These are phyloP conservation scores for Wickerhamiella pararugosa DNA, from an alignment of 1,139 yeast genomes.

Conservation along the genomic window DNA sequence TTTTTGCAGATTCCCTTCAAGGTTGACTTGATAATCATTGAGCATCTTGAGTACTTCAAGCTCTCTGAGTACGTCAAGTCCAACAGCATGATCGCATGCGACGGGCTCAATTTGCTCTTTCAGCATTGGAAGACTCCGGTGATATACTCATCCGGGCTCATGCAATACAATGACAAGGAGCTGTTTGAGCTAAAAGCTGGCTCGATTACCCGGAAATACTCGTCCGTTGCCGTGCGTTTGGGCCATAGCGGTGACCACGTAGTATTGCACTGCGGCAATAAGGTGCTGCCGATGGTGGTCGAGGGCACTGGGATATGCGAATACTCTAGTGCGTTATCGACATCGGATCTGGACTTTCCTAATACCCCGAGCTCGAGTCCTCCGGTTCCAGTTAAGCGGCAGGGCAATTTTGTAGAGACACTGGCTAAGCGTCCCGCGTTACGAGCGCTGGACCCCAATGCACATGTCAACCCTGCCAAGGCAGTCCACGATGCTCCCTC, in stretches of 20 bases:
- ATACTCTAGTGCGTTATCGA: no score
- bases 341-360: no score
- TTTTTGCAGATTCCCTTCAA: neutral
- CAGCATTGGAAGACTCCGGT: neutral
- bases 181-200: neutral
- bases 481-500: neutral
- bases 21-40: conserved; percentile 2
- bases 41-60: conserved; percentile 5
- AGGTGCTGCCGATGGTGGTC: no score
- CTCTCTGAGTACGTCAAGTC: conserved; percentile 1
- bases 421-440: neutral
- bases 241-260: no score
- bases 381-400: no score
- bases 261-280: no score
- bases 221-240: neutral
- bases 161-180: neutral
- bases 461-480: neutral
- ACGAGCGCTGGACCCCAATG: neutral
- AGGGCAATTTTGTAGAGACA: neutral
- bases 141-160: neutral
- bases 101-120: neutral
- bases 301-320: no score
- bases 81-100: neutral
- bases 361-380: no score
- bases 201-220: neutral